These are phyloP conservation scores for Chrysoporthe cubensis DNA, from an alignment of 2,329 filamentous ascomycete species.

Conservation along the genomic window DNA sequence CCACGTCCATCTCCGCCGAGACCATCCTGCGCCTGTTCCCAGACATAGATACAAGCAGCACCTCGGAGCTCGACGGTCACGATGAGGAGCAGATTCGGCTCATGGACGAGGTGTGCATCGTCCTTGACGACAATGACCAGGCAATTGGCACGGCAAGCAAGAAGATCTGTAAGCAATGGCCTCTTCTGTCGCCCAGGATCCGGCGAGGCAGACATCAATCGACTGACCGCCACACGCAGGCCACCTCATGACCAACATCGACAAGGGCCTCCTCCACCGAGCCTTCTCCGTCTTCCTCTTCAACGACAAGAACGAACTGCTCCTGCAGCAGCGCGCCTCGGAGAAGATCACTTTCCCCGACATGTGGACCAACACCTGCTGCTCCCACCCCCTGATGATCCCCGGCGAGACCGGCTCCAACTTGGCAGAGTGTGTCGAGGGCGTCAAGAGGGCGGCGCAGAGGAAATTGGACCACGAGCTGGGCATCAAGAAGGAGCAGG, in stretches of 20 bases:
- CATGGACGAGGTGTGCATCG: conserved; percentile 99
- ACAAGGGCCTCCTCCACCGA: conserved; percentile 92
- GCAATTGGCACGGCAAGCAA: conserved; percentile 97
- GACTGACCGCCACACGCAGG: conserved; percentile 54
- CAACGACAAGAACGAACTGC: conserved; percentile 87
- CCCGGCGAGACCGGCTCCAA: conserved; percentile 87
- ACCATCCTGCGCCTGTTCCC: conserved; percentile 88
- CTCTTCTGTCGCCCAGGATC: neutral
- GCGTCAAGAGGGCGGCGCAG: conserved; percentile 89
- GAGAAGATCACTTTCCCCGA: conserved; percentile 99
- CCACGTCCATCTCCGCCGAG: conserved; percentile 76
- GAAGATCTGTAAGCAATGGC: conserved; percentile 78
- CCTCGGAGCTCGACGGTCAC: conserved; percentile 78
- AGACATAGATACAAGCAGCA: conserved; percentile 73
- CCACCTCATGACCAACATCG: conserved; percentile 98
- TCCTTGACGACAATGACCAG: conserved; percentile 86
- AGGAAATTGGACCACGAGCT: conserved; percentile 94
- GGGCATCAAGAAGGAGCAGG: conserved; percentile 86
- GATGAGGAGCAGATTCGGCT: conserved; percentile 96
- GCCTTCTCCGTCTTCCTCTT: conserved; percentile 99
- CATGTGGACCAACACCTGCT: conserved; percentile 99
- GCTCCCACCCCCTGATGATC: conserved; percentile 92
- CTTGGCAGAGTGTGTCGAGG: conserved; percentile 77
- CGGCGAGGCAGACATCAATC: neutral
- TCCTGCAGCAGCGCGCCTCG: conserved; percentile 90